Evolutionary conservation across 2,329 filamentous ascomycete genomes (phyloP).

Genomic region (Botryosphaeria dothidea): DNA sequence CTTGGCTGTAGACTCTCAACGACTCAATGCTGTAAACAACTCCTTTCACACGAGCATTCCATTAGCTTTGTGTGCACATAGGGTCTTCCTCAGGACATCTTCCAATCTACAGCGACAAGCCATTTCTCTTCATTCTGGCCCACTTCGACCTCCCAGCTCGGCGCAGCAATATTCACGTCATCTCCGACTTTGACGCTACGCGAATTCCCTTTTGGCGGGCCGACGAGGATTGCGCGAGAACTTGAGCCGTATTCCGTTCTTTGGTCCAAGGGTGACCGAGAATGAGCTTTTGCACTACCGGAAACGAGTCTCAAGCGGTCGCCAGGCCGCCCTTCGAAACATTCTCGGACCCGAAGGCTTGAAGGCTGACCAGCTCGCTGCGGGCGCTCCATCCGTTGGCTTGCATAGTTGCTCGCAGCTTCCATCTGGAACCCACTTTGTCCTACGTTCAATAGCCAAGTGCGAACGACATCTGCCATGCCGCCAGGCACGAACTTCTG

Average conservation of each 20-base stretch:
- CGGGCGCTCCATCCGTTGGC: neutral
- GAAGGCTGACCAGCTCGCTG: neutral
- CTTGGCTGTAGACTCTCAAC: too few species aligned
- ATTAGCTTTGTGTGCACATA: too few species aligned
- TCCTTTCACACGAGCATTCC: too few species aligned
- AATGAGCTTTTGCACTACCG: neutral
- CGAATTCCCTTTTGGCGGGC: constrained; percentile 27
- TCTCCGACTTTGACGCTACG: constrained; percentile 27
- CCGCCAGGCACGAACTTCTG: constrained; percentile 53
- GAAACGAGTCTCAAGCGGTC: constrained; percentile 9
- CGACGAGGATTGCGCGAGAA: constrained; percentile 30
- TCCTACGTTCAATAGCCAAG: constrained; percentile 53
- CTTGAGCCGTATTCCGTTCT: constrained; percentile 18
- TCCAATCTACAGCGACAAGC: constrained; percentile 47
- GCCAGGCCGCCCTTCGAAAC: neutral
- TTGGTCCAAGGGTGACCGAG: neutral
- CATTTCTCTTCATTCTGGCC: constrained; percentile 31
- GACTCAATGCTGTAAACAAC: too few species aligned
- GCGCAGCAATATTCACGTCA: constrained; percentile 40
- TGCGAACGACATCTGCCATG: constrained; percentile 50
- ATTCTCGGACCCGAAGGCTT: constrained; percentile 21
- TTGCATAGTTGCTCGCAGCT: neutral
- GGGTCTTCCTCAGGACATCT: neutral
- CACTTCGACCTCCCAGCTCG: constrained; percentile 44
- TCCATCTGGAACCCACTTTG: neutral